Base-by-base conservation (phyloP, 257 asterid genomes). In the Penstemon newberryi region DNA sequence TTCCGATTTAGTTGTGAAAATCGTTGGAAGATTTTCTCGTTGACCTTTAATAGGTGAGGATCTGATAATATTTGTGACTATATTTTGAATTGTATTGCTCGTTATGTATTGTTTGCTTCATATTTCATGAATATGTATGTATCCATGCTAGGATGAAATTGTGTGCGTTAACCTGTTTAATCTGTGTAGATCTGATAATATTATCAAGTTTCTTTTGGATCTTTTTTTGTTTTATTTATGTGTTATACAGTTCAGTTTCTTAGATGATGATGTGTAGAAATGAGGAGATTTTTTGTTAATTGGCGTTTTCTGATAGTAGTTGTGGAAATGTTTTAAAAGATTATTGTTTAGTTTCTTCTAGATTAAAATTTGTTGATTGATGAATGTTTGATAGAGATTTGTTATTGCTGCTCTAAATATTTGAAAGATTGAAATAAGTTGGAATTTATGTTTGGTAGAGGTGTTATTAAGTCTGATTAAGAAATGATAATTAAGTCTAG, bases 1-100 rank as follows among this genome's bases (percentile, higher is more conserved):
- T 15, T 59, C 18, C 6, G 47, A 39, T 58, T 70, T 43, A 13
- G 38, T 67, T 65, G 54, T 47, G 65, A 53, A 43, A 49, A 61
- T 73, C 71, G 61, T 57, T 37, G 56, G 42, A 8, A 52, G 5
- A 67, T 59, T 65, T 50, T 43, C 80, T 53, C 71, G 80, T 81
- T 81, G 80, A 77, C 80, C 54, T 36, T 58, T 56, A 37, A 63
- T 51, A 15, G 78, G 77, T 73, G 62, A 50, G 61, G 69, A 71
- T 74, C 72, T 64, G 56, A 44, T 52, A 7, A 5, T 10, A 5
- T 51, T 56, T 64, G 46, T 36, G 6, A 4, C 18, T 39, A 33
- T 39, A 8, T 38, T 9, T 49, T 49, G 4, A 25, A 25, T 25
- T 49, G 54, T 49, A 9, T 49, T 3, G 54, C 4, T 12, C 5